Conservation (phyloP, 306 rosid genomes). For the Coriaria nepalensis region DNA sequence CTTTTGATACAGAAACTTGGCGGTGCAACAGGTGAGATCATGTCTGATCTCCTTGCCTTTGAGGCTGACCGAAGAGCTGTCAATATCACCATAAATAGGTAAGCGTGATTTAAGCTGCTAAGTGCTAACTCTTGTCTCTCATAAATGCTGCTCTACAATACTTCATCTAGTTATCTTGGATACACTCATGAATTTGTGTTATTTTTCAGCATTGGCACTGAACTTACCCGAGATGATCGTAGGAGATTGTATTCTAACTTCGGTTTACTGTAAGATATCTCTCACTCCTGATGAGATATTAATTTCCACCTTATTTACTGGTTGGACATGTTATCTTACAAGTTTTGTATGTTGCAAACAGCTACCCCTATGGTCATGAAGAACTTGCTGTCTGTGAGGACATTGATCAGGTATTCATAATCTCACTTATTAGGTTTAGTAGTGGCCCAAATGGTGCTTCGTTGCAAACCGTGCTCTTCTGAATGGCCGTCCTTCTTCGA, state of each 20-base stretch:
- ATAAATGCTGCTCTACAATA: background rate
- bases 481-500: no score
- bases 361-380: slow-evolving; percentile 93
- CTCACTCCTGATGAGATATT: slow-evolving; percentile 5
- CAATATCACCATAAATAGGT: slow-evolving; percentile 90
- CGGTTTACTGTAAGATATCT: slow-evolving; percentile 77
- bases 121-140: no score
- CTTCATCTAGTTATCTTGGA: background rate
- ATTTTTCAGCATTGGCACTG: slow-evolving; percentile 79
- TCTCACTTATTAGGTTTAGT: slow-evolving; percentile 12
- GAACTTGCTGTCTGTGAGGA: slow-evolving; percentile 93
- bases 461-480: no score
- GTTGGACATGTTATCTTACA: slow-evolving; percentile 13
- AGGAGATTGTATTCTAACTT: slow-evolving; percentile 81
- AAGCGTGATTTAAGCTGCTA: background rate
- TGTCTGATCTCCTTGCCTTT: slow-evolving; percentile 94
- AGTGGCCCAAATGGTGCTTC: no score
- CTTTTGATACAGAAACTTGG: slow-evolving; percentile 68
- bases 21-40: slow-evolving; percentile 93
- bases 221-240: slow-evolving; percentile 95
- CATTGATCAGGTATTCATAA: slow-evolving; percentile 69
- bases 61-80: slow-evolving; percentile 99
- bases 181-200: background rate
- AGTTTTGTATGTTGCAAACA: slow-evolving; percentile 21
- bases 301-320: background rate